Conservation (phyloP, 371 early-diverging fungal species). For the Mucor racemosus region DNA sequence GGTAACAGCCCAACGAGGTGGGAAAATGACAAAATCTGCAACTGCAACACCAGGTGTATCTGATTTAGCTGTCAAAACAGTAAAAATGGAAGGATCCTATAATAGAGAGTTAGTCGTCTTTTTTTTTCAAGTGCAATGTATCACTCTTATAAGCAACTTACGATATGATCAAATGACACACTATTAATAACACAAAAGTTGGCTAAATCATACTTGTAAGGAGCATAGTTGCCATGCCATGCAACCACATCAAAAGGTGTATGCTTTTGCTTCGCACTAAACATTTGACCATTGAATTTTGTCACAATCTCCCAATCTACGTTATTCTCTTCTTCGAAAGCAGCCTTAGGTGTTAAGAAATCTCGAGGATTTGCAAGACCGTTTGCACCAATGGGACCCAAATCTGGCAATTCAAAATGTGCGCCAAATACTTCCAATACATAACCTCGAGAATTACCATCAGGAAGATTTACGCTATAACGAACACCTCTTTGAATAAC, state of each 20-base stretch:
- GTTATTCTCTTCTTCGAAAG: constrained; percentile 69
- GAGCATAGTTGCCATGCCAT: constrained; percentile 98
- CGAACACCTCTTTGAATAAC: constrained; percentile 94
- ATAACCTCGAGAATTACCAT: constrained; percentile 90
- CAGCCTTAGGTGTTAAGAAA: constrained; percentile 88
- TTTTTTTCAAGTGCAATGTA: not conserved
- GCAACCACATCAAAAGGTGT: constrained; percentile 96
- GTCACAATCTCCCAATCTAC: constrained; percentile 69
- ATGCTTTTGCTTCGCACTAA: constrained; percentile 76
- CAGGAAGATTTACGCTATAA: constrained; percentile 79
- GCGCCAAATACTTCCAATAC: constrained; percentile 86
- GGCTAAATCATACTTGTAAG: constrained; percentile 92
- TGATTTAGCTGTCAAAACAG: constrained; percentile 92
- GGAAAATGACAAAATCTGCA: constrained; percentile 97
- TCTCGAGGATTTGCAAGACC: constrained; percentile 96
- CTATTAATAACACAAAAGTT: constrained; percentile 88
- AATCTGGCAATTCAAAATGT: constrained; percentile 94
- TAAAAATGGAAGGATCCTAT: constrained; percentile 93
- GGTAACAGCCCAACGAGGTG: constrained; percentile 95
- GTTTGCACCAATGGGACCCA: constrained; percentile 96
- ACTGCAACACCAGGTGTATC: constrained; percentile 88
- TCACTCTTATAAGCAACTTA: constrained; percentile 32
- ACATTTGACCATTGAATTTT: constrained; percentile 87
- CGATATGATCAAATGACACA: constrained; percentile 90
- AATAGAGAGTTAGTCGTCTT: not conserved